Percentiles rank a stretch among this genome's conserved stretches.
phyloP scores from a whole-genome alignment of 495 filamentous ascomycete genomes.

The Barbatosphaeria neglecta region DNA sequence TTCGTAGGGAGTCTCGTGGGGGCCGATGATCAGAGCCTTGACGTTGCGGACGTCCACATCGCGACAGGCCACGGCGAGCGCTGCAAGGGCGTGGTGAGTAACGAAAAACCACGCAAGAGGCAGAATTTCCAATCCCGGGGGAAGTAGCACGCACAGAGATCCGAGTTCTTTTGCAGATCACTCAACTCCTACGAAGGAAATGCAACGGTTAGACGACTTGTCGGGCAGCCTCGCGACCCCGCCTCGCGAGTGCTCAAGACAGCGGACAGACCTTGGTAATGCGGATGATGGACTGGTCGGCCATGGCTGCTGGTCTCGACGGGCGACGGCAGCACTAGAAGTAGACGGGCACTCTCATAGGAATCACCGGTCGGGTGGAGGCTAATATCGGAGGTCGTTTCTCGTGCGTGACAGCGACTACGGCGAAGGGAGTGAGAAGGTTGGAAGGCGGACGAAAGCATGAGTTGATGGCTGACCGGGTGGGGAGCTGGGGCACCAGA shows the following conservation, averaged over 20 bases:
- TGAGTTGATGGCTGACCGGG: background rate
- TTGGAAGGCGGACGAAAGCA: background rate
- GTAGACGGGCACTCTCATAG: background rate
- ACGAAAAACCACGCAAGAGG: constrained; percentile 3
- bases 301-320: constrained; percentile 38
- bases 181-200: constrained; percentile 54
- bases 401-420: background rate
- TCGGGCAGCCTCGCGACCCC: constrained; percentile 26
- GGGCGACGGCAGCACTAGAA: background rate
- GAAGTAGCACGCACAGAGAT: constrained; percentile 55
- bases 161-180: constrained; percentile 67
- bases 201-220: constrained; percentile 4
- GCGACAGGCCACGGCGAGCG: constrained; percentile 72
- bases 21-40: constrained; percentile 79
- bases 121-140: background rate
- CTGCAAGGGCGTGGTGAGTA: constrained; percentile 29
- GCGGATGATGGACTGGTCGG: constrained; percentile 75
- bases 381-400: background rate
- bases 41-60: constrained; percentile 85
- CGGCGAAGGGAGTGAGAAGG: background rate
- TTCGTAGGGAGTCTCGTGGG: constrained; percentile 91
- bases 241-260: constrained; percentile 5
- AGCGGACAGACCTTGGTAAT: constrained; percentile 56
- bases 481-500: background rate
- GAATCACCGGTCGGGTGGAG: background rate